These are phyloP conservation scores for Penicillium salamii DNA, from an alignment of 495 filamentous ascomycete genomes.

Conservation along the genomic window DNA sequence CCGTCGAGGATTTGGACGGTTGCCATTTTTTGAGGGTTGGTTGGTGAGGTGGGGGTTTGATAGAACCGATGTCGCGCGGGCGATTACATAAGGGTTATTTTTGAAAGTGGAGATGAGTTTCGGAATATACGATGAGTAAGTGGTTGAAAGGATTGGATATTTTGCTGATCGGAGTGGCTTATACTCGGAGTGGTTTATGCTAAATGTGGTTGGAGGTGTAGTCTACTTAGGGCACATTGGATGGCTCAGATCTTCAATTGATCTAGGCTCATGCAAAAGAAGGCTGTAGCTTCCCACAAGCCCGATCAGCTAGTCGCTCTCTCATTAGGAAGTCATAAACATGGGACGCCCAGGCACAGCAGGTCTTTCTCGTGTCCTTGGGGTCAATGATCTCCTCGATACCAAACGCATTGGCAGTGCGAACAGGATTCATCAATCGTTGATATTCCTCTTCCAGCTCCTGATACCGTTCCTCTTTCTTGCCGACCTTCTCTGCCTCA, in stretches of 20 bases:
- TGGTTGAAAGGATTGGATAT: too few relatives aligned
- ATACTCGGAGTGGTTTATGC: too few relatives aligned
- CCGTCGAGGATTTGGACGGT: constrained; percentile 57
- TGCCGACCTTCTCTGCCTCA: constrained; percentile 48
- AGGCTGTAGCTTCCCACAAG: constrained; percentile 50
- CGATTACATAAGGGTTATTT: constrained; percentile 13
- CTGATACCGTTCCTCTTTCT: constrained; percentile 46
- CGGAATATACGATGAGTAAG: too few relatives aligned
- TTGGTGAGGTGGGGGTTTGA: constrained; percentile 8
- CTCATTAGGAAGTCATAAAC: constrained; percentile 51
- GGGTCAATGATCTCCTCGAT: constrained; percentile 65
- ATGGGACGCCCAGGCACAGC: constrained; percentile 52
- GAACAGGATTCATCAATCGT: constrained; percentile 60
- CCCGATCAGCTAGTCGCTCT: constrained; percentile 46
- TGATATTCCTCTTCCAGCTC: constrained; percentile 58
- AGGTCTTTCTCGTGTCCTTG: constrained; percentile 51
- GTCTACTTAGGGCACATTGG: too few relatives aligned
- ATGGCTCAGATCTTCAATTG: too few relatives aligned
- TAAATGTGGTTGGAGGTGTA: too few relatives aligned
- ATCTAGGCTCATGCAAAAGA: constrained; percentile 34
- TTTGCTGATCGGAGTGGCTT: too few relatives aligned
- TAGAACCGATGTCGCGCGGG: neutral
- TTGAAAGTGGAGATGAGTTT: constrained; percentile 33
- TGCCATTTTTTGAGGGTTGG: constrained; percentile 13
- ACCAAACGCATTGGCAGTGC: constrained; percentile 62